Base-by-base conservation (phyloP, 2,329 filamentous ascomycete species). In the Penicillium glabrum region DNA sequence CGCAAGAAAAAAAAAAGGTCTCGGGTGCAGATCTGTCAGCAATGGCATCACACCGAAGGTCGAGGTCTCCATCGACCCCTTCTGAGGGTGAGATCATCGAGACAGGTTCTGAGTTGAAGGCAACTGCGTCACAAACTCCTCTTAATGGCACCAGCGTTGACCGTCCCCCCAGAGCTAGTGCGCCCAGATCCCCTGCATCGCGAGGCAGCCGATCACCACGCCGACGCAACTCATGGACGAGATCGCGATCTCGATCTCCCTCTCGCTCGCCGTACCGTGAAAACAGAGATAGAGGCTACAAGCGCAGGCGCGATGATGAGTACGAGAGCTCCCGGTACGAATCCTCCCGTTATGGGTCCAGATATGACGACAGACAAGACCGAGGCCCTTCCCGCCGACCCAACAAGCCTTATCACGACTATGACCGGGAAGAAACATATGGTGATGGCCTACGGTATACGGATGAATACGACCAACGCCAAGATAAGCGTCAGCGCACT, bases 21-120 rank as follows among this genome's bases (percentile, higher is more conserved):
- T 19, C n/a, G 31, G 14, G 46, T 16, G 46, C 21, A 53, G 31
- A 24, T 46, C 26, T 27, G 23, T n/a, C 16, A 29, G 53, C 29
- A 41, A 83, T 83, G 81, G 71, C 76, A 65, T 79, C 80, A 61
- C 72, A 55, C 46, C 54, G 77, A 76, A 71, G 72, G 69, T 76
- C 74, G 69, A 74, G 77, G 67, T 81, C 80, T 65, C 75, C 73
- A 61, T 81, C 83, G 68, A 91, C 88, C 79, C 90, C 89, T 71
- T 90, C 91, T 77, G 90, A 96, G 79, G 91, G 91, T 79, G 91
- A 96, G 82, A 91, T 93, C 77, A 79, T 89, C 75, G 90, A 93
- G 79, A 85, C 85, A 79, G 82, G 83, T 77, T 83, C 82, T 82
- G 83, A 85, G 79, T 76, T 71, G 77, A 95, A 95, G 91, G 90